Evolutionary conservation across 2,329 filamentous ascomycete genomes (phyloP).

Genomic region (Fulvia fulva): DNA sequence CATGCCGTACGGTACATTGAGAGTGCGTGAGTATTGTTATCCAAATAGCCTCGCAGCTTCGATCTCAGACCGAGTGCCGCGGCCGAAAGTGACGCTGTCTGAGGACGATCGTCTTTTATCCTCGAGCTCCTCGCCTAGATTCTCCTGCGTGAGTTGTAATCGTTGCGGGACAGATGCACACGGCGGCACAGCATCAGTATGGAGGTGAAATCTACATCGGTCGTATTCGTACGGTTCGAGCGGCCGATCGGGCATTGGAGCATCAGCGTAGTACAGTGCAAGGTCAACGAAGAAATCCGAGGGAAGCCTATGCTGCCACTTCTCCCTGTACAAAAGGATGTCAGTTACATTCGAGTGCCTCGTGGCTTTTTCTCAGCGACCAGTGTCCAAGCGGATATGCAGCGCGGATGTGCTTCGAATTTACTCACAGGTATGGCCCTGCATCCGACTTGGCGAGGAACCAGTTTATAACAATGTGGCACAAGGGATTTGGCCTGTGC

Average conservation of each 20-base stretch:
- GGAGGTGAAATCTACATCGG: neutral
- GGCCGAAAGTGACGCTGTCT: neutral
- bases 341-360: too few relatives aligned
- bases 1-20: neutral
- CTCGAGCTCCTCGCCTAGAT: neutral
- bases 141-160: neutral
- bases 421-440: too few relatives aligned
- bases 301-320: too few relatives aligned
- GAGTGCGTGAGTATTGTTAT: neutral
- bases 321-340: too few relatives aligned
- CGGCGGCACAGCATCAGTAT: neutral
- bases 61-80: neutral
- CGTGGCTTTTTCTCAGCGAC: too few relatives aligned
- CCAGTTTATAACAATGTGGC: neutral
- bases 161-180: neutral
- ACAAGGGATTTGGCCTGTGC: neutral
- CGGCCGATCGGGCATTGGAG: too few relatives aligned
- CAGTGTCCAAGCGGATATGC: too few relatives aligned
- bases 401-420: too few relatives aligned
- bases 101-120: neutral
- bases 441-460: neutral
- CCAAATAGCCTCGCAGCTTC: neutral
- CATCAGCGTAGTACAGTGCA: too few relatives aligned
- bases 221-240: too few relatives aligned
- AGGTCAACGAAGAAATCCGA: too few relatives aligned